Conservation (phyloP, 2,329 filamentous ascomycete species). For the Nigrograna mackinnonii region DNA sequence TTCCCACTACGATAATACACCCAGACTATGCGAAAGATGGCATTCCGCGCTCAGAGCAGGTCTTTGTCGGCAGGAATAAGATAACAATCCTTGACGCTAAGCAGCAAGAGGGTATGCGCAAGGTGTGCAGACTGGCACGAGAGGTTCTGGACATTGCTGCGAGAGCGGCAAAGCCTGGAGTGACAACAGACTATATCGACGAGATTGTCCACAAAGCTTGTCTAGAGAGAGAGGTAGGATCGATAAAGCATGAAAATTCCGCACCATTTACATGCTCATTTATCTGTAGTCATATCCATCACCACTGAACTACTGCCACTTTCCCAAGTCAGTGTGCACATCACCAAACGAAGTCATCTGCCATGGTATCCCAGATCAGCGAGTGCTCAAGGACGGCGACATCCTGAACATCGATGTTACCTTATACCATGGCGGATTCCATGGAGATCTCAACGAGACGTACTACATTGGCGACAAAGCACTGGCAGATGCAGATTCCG, state of each 20-base stretch:
- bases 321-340: conserved; percentile 97
- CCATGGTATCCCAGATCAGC: conserved; percentile 94
- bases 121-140: conserved; percentile 82
- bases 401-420: conserved; percentile 98
- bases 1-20: conserved; percentile 79
- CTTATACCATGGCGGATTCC: conserved; percentile 91
- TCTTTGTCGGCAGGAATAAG: conserved; percentile 73
- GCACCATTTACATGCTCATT: not conserved
- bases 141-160: conserved; percentile 94
- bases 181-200: conserved; percentile 95
- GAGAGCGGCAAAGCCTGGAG: conserved; percentile 80
- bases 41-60: conserved; percentile 68
- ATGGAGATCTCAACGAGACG: conserved; percentile 96
- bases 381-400: conserved; percentile 85
- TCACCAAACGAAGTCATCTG: conserved; percentile 97
- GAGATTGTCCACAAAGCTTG: conserved; percentile 94
- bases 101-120: conserved; percentile 87
- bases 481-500: conserved; percentile 78
- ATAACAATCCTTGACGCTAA: conserved; percentile 80
- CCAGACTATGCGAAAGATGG: conserved; percentile 91
- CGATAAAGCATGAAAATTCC: no score
- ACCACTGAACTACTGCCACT: conserved; percentile 91
- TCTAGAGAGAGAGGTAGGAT: conserved; percentile 74
- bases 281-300: conserved; percentile 96
- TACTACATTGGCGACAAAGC: conserved; percentile 96